Percentiles rank a stretch among this genome's conserved stretches.
Evolutionary conservation across 768 basidiomycete species (phyloP).

Genomic region (Lentinula raphanica): DNA sequence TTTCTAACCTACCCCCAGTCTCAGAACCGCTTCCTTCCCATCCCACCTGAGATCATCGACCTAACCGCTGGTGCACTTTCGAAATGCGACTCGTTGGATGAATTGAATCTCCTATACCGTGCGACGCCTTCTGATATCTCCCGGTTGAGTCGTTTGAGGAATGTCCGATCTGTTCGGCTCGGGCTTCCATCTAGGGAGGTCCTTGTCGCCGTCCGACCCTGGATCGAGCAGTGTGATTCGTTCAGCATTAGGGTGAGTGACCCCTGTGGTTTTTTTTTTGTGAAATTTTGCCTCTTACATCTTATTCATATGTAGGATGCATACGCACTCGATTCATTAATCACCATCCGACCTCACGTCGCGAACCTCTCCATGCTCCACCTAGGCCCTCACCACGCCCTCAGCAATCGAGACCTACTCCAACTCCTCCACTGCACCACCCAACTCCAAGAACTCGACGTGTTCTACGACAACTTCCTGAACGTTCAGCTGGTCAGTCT

Average conservation of each 20-base stretch:
- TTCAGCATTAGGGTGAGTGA: not conserved
- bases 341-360: not conserved
- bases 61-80: not conserved
- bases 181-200: slow-evolving; percentile 1
- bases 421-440: not conserved
- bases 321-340: slow-evolving; percentile 1
- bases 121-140: not conserved
- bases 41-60: slow-evolving; percentile 1
- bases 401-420: not conserved
- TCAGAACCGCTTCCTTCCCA: slow-evolving; percentile 1
- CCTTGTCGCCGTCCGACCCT: not conserved
- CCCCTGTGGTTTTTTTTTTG: too few relatives aligned
- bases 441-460: not conserved
- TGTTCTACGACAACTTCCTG: slow-evolving; percentile 8
- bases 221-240: not conserved
- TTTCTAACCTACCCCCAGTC: not conserved
- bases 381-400: slow-evolving; percentile 6
- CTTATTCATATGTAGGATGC: slow-evolving; percentile 3
- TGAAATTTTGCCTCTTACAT: too few relatives aligned
- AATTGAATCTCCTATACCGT: slow-evolving; percentile 6
- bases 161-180: not conserved
- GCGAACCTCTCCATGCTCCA: not conserved
- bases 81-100: not conserved
- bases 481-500: not conserved
- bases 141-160: not conserved